Conservation (phyloP, 1,139 yeast genomes). For the Yamadazyma aaseri region DNA sequence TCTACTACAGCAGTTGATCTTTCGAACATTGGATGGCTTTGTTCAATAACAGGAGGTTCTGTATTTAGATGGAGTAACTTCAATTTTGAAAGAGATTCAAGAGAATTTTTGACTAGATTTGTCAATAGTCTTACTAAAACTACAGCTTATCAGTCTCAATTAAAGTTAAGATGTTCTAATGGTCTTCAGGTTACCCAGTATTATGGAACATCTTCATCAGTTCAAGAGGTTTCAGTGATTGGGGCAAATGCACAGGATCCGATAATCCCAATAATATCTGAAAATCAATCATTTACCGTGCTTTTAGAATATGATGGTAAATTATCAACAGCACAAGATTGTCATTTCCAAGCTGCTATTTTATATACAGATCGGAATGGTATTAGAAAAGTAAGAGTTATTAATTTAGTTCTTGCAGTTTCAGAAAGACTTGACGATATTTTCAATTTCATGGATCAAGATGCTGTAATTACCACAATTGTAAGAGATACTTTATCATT, state of each 20-base stretch:
- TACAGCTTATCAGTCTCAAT: slow-evolving; percentile 75
- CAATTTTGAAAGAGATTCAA: slow-evolving; percentile 67
- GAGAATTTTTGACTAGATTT: slow-evolving; percentile 61
- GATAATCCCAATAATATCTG: slow-evolving; percentile 61
- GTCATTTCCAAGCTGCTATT: slow-evolving; percentile 89
- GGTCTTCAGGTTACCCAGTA: slow-evolving; percentile 85
- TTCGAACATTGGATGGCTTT: slow-evolving; percentile 68
- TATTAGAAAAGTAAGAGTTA: slow-evolving; percentile 76
- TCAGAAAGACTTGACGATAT: slow-evolving; percentile 72
- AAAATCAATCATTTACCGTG: slow-evolving; percentile 69
- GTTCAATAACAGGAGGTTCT: slow-evolving; percentile 71
- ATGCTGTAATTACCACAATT: slow-evolving; percentile 70
- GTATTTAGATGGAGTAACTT: slow-evolving; percentile 68
- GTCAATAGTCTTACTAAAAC: slow-evolving; percentile 43
- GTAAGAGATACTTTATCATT: slow-evolving; percentile 67
- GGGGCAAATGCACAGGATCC: slow-evolving; percentile 57
- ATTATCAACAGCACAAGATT: slow-evolving; percentile 68
- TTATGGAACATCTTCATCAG: slow-evolving; percentile 52
- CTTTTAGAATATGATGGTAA: slow-evolving; percentile 77
- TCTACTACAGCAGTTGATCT: slow-evolving; percentile 69
- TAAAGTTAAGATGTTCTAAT: slow-evolving; percentile 83
- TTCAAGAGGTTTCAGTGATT: slow-evolving; percentile 27
- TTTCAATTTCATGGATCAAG: slow-evolving; percentile 82
- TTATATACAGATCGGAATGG: slow-evolving; percentile 81
- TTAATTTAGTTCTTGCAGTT: slow-evolving; percentile 79